Evolutionary conservation across 139 green algal species (phyloP).

Genomic region (Coelastrella sp.): DNA sequence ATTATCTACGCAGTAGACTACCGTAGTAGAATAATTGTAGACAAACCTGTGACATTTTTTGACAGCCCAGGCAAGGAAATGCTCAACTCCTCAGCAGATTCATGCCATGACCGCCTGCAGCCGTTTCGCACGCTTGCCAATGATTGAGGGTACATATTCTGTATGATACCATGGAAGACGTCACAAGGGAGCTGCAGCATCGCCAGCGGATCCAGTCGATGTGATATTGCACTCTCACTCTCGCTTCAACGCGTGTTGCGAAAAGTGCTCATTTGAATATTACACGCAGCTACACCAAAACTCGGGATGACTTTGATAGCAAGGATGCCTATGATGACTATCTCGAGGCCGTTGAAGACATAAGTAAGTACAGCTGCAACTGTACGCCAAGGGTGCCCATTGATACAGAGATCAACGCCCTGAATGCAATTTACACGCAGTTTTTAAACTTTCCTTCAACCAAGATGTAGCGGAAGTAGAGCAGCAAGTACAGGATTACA

Average conservation of each 20-base stretch:
- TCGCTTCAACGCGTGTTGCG: neutral
- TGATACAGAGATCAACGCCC: neutral
- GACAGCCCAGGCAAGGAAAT: too few species aligned
- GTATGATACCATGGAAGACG: slow-evolving; percentile 8
- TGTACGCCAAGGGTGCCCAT: neutral
- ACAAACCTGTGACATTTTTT: too few species aligned
- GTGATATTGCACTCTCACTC: neutral
- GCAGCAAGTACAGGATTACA: slow-evolving; percentile 43
- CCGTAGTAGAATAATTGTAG: too few species aligned
- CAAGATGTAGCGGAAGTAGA: slow-evolving; percentile 39
- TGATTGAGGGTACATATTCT: neutral
- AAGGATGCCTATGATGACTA: slow-evolving; percentile 40
- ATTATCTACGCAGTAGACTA: too few species aligned
- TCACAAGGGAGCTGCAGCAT: slow-evolving; percentile 2
- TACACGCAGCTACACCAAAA: slow-evolving; percentile 33
- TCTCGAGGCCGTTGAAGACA: slow-evolving; percentile 42
- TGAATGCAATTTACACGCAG: slow-evolving; percentile 2
- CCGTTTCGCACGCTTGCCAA: too few species aligned
- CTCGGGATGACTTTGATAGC: neutral
- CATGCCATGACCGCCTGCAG: too few species aligned
- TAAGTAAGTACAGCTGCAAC: slow-evolving; percentile 21
- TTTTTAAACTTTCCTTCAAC: slow-evolving; percentile 40
- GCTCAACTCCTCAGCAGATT: too few species aligned
- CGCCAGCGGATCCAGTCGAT: slow-evolving; percentile 7
- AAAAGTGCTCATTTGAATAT: neutral